Conservation (phyloP, 495 filamentous ascomycete species). For the Talaromyces liani region DNA sequence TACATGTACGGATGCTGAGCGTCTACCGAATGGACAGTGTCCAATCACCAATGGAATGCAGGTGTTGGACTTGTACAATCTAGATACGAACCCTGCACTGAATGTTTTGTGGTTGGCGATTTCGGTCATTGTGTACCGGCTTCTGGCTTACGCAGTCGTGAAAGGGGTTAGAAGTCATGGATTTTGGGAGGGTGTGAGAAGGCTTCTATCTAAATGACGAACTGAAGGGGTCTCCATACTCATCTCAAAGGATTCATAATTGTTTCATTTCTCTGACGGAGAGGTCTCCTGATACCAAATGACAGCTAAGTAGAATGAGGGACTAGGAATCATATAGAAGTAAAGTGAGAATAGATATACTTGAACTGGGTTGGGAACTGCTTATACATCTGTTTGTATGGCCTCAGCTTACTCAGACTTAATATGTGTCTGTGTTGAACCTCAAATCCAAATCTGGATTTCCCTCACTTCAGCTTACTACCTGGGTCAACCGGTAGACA, state of each 20-base stretch:
- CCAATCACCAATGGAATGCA: slow-evolving; percentile 54
- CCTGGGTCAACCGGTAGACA: too few species aligned
- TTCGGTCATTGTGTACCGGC: slow-evolving; percentile 53
- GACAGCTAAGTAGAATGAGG: neutral
- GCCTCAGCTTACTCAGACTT: too few species aligned
- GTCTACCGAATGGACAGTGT: slow-evolving; percentile 49
- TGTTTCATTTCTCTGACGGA: neutral
- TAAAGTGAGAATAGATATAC: too few species aligned
- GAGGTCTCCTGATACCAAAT: neutral
- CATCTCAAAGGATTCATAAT: neutral
- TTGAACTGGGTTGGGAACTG: too few species aligned
- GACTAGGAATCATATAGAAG: too few species aligned
- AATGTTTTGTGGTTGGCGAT: slow-evolving; percentile 55
- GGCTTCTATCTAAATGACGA: neutral
- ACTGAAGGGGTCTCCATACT: neutral
- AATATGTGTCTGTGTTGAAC: too few species aligned
- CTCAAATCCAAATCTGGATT: too few species aligned
- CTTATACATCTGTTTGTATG: too few species aligned
- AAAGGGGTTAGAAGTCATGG: slow-evolving; percentile 33
- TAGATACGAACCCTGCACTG: slow-evolving; percentile 47
- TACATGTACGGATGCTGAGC: slow-evolving; percentile 48
- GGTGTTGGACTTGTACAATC: slow-evolving; percentile 54
- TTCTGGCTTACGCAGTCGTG: slow-evolving; percentile 55
- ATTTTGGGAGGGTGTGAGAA: slow-evolving; percentile 12
- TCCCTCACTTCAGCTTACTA: too few species aligned